Percentiles rank a stretch among this genome's conserved stretches.
These are phyloP conservation scores for Copromyces sp. DNA, from an alignment of 495 filamentous ascomycete genomes.

Conservation along the genomic window DNA sequence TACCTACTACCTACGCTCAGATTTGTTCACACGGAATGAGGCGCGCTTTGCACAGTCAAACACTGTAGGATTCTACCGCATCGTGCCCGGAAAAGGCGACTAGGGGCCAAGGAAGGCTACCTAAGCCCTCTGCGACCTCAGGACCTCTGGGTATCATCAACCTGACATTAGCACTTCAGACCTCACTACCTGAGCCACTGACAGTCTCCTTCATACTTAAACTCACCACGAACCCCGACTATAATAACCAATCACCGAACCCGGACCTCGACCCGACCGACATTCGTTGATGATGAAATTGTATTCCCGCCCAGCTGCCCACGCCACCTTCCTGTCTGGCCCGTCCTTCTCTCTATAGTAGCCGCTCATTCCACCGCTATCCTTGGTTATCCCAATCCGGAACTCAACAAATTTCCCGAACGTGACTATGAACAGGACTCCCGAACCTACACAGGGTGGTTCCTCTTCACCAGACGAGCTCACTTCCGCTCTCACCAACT, in stretches of 20 bases:
- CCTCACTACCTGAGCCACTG: neutral
- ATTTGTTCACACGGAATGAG: neutral
- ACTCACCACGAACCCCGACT: neutral
- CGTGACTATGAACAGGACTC: neutral
- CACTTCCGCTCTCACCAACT: neutral
- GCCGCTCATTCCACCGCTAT: neutral
- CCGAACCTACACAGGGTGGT: neutral
- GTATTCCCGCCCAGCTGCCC: neutral
- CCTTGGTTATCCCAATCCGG: neutral
- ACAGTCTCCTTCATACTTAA: neutral
- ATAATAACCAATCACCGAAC: neutral
- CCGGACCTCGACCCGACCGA: neutral
- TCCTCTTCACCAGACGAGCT: neutral
- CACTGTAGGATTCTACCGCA: neutral
- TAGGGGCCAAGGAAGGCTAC: neutral
- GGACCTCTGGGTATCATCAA: neutral
- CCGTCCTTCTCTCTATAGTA: neutral
- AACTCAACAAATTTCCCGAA: neutral
- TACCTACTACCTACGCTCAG: neutral
- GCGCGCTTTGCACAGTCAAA: neutral
- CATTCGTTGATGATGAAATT: neutral
- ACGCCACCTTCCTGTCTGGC: too few species aligned
- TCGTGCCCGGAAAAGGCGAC: neutral
- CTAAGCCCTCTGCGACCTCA: neutral
- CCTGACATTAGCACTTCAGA: neutral